phyloP scores from a whole-genome alignment of 129 eudicot genomes.

The Sambucus nigra region DNA sequence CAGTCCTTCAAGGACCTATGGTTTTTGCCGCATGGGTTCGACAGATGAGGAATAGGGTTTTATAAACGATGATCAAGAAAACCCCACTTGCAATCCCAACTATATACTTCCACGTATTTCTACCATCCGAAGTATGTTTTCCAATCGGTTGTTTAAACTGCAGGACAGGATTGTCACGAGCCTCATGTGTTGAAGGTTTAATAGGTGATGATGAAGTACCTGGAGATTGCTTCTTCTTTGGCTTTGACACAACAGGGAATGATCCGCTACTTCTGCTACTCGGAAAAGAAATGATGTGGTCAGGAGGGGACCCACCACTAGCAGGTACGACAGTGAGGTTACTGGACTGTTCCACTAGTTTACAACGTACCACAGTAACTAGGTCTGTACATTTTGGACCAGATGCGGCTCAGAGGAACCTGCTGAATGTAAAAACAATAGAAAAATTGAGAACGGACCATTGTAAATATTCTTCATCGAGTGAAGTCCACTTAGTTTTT shows the following conservation, averaged over 20 bases:
- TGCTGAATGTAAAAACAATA: constrained; percentile 16
- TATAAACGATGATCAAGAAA: constrained; percentile 28
- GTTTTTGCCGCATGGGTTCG: constrained; percentile 50
- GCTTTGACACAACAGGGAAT: constrained; percentile 65
- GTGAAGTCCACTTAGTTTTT: no score
- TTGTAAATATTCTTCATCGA: no score
- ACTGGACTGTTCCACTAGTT: constrained; percentile 46
- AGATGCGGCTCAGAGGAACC: constrained; percentile 30
- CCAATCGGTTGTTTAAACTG: constrained; percentile 18
- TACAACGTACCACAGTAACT: constrained; percentile 36
- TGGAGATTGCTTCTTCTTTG: constrained; percentile 12
- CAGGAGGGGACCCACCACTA: constrained; percentile 5
- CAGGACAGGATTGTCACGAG: constrained; percentile 18
- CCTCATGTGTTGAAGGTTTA: constrained; percentile 7
- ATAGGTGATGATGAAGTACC: constrained; percentile 18
- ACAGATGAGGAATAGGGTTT: constrained; percentile 31
- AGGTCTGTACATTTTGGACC: constrained; percentile 16
- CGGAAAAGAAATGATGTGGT: constrained; percentile 34
- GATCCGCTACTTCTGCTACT: constrained; percentile 83
- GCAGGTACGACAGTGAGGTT: constrained; percentile 55
- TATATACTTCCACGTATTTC: constrained; percentile 36
- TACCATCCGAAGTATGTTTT: no score
- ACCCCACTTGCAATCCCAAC: constrained; percentile 30
- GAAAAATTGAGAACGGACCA: no score
- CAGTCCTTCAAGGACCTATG: constrained; percentile 78